A percentile compares a stretch with the other conserved stretches of the same genome.
Conservation (phyloP, 2,329 filamentous ascomycete species). For the Coniochaeta sp. region DNA sequence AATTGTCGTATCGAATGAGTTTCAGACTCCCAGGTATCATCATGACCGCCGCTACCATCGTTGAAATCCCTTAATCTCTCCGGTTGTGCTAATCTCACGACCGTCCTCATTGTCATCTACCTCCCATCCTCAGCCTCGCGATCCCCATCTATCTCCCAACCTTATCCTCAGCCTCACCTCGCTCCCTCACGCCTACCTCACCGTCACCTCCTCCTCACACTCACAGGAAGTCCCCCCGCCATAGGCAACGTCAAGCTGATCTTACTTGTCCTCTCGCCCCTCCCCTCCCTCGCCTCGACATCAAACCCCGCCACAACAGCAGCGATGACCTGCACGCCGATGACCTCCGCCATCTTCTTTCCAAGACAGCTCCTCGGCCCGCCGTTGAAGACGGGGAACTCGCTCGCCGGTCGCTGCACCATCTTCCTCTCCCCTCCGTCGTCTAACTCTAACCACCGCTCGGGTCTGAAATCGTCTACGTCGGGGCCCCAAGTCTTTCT, state of each 20-base stretch:
- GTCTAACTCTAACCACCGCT: slow-evolving; percentile 40
- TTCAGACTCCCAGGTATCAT: no score
- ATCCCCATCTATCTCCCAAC: no score
- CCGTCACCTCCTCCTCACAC: slow-evolving; percentile 19
- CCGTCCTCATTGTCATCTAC: no score
- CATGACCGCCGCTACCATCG: no score
- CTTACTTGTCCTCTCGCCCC: slow-evolving; percentile 49
- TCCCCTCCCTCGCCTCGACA: slow-evolving; percentile 23
- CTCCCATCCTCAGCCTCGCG: no score
- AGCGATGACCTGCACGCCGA: slow-evolving; percentile 50
- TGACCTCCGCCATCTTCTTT: slow-evolving; percentile 56
- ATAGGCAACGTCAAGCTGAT: slow-evolving; percentile 59
- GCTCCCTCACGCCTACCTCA: no score
- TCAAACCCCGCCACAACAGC: slow-evolving; percentile 42
- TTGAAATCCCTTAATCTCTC: no score
- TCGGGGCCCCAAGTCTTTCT: slow-evolving; percentile 48
- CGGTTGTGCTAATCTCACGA: no score
- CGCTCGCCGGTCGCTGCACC: slow-evolving; percentile 38
- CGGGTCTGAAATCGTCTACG: slow-evolving; percentile 47
- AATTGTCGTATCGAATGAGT: no score
- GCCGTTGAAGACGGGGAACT: slow-evolving; percentile 60
- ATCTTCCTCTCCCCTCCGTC: slow-evolving; percentile 13
- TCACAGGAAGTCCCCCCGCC: slow-evolving; percentile 50
- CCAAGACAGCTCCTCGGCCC: slow-evolving; percentile 55
- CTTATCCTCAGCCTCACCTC: no score